Evolutionary conservation across 2,329 filamentous ascomycete species (phyloP).

Genomic region (Fusarium acutatum): DNA sequence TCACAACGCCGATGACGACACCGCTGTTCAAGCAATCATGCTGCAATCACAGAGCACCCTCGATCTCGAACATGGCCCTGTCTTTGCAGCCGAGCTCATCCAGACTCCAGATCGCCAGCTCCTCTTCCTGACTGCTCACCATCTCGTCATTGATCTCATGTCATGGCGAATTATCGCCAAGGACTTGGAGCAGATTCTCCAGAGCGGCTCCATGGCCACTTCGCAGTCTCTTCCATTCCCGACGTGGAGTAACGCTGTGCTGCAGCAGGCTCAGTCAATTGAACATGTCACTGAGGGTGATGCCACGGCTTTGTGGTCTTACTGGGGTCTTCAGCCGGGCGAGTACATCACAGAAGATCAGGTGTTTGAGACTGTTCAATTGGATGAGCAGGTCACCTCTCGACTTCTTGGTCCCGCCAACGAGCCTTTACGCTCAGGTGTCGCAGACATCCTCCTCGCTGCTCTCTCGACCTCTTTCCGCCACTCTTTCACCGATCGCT

Average conservation of each 20-base stretch:
- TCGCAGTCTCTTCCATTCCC: not conserved
- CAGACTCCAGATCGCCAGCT: not conserved
- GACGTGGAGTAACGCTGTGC: not conserved
- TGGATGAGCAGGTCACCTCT: not conserved
- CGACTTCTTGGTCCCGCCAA: not conserved
- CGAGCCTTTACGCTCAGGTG: not conserved
- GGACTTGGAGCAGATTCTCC: not conserved
- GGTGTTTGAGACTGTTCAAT: not conserved
- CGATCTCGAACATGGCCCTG: not conserved
- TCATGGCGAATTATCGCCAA: not conserved
- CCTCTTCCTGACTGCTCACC: not conserved
- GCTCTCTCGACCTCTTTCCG: not conserved
- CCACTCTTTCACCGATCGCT: not conserved
- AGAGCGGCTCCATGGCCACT: accelerated
- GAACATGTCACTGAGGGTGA: accelerated
- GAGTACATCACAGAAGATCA: not conserved
- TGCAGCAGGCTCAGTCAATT: not conserved
- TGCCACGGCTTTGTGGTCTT: accelerated
- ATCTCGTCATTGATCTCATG: not conserved
- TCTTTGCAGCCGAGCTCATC: not conserved
- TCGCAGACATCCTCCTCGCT: not conserved
- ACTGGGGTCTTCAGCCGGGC: not conserved
- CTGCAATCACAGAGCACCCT: not conserved
- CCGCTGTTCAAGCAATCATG: not conserved
- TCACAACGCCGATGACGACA: not conserved